These are phyloP conservation scores for Geotrichum carabidarum DNA, from an alignment of 1,139 yeast genomes.

Conservation along the genomic window DNA sequence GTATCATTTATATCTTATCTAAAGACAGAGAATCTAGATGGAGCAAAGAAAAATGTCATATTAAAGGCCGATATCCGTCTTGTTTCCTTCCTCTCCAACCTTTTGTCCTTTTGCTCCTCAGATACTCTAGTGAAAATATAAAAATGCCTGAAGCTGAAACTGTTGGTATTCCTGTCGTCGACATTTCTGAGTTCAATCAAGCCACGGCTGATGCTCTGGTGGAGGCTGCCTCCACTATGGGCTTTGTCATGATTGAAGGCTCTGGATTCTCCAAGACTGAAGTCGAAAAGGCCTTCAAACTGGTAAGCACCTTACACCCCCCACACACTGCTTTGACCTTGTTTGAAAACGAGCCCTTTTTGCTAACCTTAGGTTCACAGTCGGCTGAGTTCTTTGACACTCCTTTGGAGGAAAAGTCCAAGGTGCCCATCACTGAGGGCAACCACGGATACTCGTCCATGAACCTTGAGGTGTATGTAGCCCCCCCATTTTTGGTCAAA, in stretches of 20 bases:
- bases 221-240: slow-evolving; percentile 62
- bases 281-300: slow-evolving; percentile 49
- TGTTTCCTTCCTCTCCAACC: neutral
- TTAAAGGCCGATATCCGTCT: neutral
- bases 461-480: slow-evolving; percentile 54
- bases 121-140: neutral
- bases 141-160: slow-evolving; percentile 1
- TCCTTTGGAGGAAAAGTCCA: slow-evolving; percentile 47
- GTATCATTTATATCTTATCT: neutral
- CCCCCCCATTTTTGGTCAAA: slow-evolving; percentile 30
- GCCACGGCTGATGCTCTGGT: slow-evolving; percentile 50
- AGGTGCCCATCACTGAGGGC: slow-evolving; percentile 45
- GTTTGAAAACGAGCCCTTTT: neutral
- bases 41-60: neutral
- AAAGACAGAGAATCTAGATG: neutral
- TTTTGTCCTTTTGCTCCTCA: neutral
- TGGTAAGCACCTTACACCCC: slow-evolving; percentile 26
- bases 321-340: neutral
- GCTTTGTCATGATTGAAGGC: slow-evolving; percentile 69
- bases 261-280: slow-evolving; percentile 59
- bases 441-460: slow-evolving; percentile 62
- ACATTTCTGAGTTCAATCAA: slow-evolving; percentile 46
- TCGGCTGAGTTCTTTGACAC: slow-evolving; percentile 55
- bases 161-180: slow-evolving; percentile 36
- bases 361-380: slow-evolving; percentile 1